A percentile compares a stretch with the other conserved stretches of the same genome.
phyloP scores from a whole-genome alignment of 1,284 basidiomycete genomes.

The Ganoderma lucidum region DNA sequence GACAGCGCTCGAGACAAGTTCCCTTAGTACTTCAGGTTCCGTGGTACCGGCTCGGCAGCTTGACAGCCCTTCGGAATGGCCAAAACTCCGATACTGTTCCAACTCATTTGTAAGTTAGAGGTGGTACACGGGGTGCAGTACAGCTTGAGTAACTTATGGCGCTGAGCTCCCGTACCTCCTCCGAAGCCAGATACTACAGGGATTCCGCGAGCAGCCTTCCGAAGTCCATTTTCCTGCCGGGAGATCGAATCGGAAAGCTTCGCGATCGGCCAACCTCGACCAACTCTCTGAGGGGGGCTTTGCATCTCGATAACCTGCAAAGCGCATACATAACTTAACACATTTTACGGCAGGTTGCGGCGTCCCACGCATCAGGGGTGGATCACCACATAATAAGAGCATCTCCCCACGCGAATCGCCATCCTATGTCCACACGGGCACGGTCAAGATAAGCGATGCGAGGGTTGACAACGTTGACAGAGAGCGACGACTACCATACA shows the following conservation, averaged over 20 bases:
- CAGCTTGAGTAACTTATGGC: not conserved
- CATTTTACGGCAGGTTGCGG: not conserved
- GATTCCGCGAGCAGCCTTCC: constrained; percentile 47
- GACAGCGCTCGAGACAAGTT: not conserved
- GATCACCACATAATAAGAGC: not conserved
- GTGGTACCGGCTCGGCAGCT: no score
- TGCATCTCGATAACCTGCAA: constrained; percentile 38
- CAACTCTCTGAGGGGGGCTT: constrained; percentile 29
- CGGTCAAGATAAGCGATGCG: not conserved
- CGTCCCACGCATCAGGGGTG: not conserved
- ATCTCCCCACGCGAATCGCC: constrained; percentile 43
- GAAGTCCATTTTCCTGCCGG: constrained; percentile 49
- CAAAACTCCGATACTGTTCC: no score
- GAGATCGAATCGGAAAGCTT: constrained; percentile 36
- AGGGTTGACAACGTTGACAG: not conserved
- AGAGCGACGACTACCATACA: constrained; percentile 16
- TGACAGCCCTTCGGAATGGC: no score
- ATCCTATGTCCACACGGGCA: constrained; percentile 42
- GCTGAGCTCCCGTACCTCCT: constrained; percentile 51
- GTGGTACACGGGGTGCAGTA: not conserved
- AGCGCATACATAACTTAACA: constrained; percentile 22
- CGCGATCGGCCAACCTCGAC: constrained; percentile 14
- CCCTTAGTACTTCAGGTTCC: no score
- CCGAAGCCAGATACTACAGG: constrained; percentile 53
- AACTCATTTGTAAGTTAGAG: no score